Evolutionary conservation across 371 early-diverging fungal species (phyloP).

Genomic region (Haplosporangium sp.): DNA sequence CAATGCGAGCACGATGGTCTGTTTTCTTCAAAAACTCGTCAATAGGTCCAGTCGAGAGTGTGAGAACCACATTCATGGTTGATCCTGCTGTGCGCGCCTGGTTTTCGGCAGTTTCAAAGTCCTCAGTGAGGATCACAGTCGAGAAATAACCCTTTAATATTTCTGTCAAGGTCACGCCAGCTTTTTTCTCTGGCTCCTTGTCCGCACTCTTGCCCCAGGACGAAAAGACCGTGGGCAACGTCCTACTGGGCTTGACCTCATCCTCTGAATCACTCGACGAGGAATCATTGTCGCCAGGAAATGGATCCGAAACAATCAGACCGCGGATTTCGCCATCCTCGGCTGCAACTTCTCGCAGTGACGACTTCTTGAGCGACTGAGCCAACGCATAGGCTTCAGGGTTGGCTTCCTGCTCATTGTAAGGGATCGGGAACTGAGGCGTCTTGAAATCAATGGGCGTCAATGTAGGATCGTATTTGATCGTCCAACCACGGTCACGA

Average conservation of each 20-base stretch:
- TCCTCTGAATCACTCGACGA: conserved; percentile 18
- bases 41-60: conserved; percentile 47
- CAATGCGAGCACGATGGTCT: conserved; percentile 43
- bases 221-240: conserved; percentile 26
- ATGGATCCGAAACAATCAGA: conserved; percentile 29
- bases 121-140: conserved; percentile 52
- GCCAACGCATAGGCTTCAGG: conserved; percentile 32
- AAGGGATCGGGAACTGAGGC: conserved; percentile 44
- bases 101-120: conserved; percentile 47
- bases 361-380: conserved; percentile 28
- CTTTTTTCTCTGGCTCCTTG: conserved; percentile 28
- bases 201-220: conserved; percentile 27
- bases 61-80: conserved; percentile 48
- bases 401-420: conserved; percentile 21
- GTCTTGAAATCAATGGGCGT: conserved; percentile 49
- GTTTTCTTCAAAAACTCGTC: conserved; percentile 42
- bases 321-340: conserved; percentile 31
- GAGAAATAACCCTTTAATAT: conserved; percentile 56
- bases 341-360: conserved; percentile 30
- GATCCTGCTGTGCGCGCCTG: conserved; percentile 56
- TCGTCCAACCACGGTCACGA: conserved; percentile 54
- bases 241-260: conserved; percentile 12
- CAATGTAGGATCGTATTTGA: conserved; percentile 51
- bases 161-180: conserved; percentile 55
- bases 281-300: conserved; percentile 22